Percentiles rank a stretch among this genome's conserved stretches.
phyloP scores from a whole-genome alignment of 2,329 filamentous ascomycete genomes.

The Fusarium haematococcum region DNA sequence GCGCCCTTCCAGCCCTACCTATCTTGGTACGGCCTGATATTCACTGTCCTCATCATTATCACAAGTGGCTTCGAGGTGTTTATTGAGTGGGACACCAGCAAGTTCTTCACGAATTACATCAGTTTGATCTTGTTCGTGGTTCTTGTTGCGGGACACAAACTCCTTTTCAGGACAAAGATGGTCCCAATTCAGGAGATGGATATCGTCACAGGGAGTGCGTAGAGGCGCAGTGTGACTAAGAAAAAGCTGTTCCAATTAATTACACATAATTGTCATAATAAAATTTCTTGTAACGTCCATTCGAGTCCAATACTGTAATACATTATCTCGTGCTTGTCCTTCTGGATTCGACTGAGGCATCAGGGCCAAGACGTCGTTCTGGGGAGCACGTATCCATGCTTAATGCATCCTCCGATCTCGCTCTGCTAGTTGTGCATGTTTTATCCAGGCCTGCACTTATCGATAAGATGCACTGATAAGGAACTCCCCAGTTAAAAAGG shows the following conservation, averaged over 20 bases:
- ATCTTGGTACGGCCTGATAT: constrained; percentile 49
- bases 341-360: background rate
- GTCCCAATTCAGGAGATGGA: constrained; percentile 5
- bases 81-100: constrained; percentile 6
- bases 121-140: constrained; percentile 1
- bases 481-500: background rate
- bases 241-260: background rate
- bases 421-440: background rate
- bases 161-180: background rate
- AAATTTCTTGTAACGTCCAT: background rate
- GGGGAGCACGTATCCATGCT: background rate
- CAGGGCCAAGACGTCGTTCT: background rate
- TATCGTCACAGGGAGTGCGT: background rate
- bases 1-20: constrained; percentile 54
- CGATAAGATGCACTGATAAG: background rate
- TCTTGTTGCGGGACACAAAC: background rate
- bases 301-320: background rate
- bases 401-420: background rate
- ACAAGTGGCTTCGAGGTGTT: constrained; percentile 56
- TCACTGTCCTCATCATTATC: constrained; percentile 60
- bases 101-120: constrained; percentile 7
- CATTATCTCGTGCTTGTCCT: background rate
- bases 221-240: background rate
- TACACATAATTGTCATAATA: background rate
- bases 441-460: background rate